These are phyloP conservation scores for Przewalskia tangutica DNA, from an alignment of 257 asterid genomes.

Conservation along the genomic window DNA sequence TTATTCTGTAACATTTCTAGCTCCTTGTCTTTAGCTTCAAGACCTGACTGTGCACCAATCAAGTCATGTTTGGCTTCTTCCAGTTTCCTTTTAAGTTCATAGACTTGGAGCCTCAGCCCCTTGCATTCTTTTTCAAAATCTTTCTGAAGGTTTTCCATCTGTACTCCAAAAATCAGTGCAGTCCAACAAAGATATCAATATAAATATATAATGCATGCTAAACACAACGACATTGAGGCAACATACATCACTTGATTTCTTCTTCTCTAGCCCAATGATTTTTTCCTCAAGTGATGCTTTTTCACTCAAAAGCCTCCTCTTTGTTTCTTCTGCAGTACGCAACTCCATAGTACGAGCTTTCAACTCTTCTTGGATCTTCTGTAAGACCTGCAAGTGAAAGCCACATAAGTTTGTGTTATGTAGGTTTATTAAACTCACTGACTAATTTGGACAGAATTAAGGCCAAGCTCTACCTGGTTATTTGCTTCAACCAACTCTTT, in stretches of 20 bases:
- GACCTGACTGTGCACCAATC: conserved; percentile 41
- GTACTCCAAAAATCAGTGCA: conserved; percentile 17
- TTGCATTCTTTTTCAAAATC: conserved; percentile 62
- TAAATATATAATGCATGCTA: neutral
- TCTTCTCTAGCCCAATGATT: conserved; percentile 56
- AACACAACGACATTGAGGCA: neutral
- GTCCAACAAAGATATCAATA: neutral
- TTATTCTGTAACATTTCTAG: conserved; percentile 56
- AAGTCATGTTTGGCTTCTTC: conserved; percentile 47
- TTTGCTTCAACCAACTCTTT: conserved; percentile 65
- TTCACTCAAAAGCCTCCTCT: conserved; percentile 58
- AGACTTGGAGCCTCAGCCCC: conserved; percentile 39
- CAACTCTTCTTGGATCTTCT: conserved; percentile 70
- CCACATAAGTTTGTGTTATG: neutral
- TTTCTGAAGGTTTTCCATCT: conserved; percentile 47
- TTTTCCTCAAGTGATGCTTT: conserved; percentile 58
- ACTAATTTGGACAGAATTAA: neutral
- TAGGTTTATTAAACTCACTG: neutral
- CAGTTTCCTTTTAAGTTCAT: conserved; percentile 72
- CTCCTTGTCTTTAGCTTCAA: conserved; percentile 55
- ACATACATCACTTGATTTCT: conserved; percentile 49
- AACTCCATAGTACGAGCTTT: conserved; percentile 59
- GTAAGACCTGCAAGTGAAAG: conserved; percentile 42
- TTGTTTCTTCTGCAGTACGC: conserved; percentile 64
- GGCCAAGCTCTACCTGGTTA: conserved; percentile 46